These are phyloP conservation scores for Tirmania nivea DNA, from an alignment of 495 filamentous ascomycete species.

Conservation along the genomic window DNA sequence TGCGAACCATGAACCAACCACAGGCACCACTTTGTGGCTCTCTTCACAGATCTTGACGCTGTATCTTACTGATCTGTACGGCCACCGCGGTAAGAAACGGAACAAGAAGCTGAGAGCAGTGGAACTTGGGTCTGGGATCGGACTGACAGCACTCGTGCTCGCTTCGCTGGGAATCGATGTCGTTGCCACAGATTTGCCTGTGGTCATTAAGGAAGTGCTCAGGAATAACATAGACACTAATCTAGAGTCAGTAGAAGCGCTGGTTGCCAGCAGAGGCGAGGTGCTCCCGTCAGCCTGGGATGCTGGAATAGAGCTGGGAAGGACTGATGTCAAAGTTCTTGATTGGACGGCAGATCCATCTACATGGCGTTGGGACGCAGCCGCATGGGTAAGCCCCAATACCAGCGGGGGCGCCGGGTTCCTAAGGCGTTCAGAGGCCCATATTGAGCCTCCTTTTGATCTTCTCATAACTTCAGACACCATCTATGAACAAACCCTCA, in stretches of 20 bases:
- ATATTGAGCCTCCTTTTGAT: background rate
- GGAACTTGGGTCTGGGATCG: constrained; percentile 16
- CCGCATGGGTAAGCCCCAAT: background rate
- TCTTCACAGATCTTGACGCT: constrained; percentile 9
- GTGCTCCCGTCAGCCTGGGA: background rate
- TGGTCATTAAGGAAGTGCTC: constrained; percentile 6
- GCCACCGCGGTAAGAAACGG: background rate
- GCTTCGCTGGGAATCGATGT: constrained; percentile 15
- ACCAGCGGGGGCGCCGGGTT: background rate
- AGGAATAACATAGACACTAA: constrained; percentile 7
- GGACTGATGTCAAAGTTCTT: constrained; percentile 3
- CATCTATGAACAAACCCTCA: constrained; percentile 6
- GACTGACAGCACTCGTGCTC: constrained; percentile 11
- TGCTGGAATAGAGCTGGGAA: background rate
- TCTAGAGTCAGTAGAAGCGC: background rate
- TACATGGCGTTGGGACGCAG: background rate
- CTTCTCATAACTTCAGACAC: constrained; percentile 15
- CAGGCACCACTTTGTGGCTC: constrained; percentile 14
- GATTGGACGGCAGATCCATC: constrained; percentile 5
- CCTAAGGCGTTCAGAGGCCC: background rate
- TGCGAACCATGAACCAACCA: background rate
- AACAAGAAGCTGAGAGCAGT: constrained; percentile 4
- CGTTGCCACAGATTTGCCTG: constrained; percentile 11
- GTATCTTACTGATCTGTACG: constrained; percentile 11
- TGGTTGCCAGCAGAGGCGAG: background rate